Evolutionary conservation across 2,329 filamentous ascomycete species (phyloP), one percentile per base, ranked within the genome.

Genomic region (Aureobasidium sp.): DNA sequence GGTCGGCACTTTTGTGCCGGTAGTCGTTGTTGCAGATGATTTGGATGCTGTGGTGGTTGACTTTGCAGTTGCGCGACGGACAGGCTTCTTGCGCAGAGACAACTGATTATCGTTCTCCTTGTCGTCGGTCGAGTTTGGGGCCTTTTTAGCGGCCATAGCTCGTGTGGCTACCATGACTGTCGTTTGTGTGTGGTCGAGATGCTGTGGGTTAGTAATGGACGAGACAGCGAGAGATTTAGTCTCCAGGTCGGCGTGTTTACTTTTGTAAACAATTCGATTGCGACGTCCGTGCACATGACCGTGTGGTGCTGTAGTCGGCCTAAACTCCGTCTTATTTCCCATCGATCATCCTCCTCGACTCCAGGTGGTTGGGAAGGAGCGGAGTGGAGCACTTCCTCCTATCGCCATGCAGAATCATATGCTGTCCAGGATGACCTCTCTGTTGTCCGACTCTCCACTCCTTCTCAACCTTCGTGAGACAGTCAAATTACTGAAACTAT

Each of bases 121-220:
- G 25, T 68, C 68, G 13, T 70, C 67, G 15, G 67, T 63, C 16
- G 64, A 69, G 23, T 66, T 67, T 4, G 68, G 73, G 4, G 70
- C 69, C 68, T 73, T 73, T 33, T 71, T 72, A 38, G 74, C 69
- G 66, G 74, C 72, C 48, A 73, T 76, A 27, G 76, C 70, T 66
- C 77, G 67, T 64, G 77, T 79, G 23, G 76, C 74, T 45, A 78
- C 76, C 77, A 79, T 78, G 29, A 29, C 70, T n/a, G 55, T 51
- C 18, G 31, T 25, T 58, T 38, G 36, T 64, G 58, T 65, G 10
- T 25, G 36, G 25, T 27, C 4, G 27, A n/a, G 23, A 27, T 55
- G 40, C 40, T 64, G 48, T 59, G 29, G 29, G 47, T 62, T 53
- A 62, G 59, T 53, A 43, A 51, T 42, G 47, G 33, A 13, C 29